Evolutionary conservation across 2,329 filamentous ascomycete species (phyloP).

Genomic region (Aspergillus oerlinghausenensis): DNA sequence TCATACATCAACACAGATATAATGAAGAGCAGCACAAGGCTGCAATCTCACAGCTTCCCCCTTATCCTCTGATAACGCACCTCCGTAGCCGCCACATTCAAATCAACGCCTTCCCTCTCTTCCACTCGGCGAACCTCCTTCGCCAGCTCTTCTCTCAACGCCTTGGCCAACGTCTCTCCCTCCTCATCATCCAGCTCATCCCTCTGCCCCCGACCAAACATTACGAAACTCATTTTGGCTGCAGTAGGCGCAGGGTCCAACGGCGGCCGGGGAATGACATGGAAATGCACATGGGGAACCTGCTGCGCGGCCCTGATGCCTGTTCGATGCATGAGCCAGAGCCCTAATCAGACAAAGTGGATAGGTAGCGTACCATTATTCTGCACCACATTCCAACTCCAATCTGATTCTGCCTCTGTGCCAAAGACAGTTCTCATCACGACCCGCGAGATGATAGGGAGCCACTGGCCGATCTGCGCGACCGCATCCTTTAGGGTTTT

Average conservation of each 20-base stretch:
- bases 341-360: constrained; percentile 2
- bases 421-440: constrained; percentile 65
- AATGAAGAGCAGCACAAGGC: neutral
- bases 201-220: constrained; percentile 46
- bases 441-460: constrained; percentile 57
- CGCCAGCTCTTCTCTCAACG: constrained; percentile 35
- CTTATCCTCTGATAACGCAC: constrained; percentile 3
- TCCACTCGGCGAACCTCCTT: constrained; percentile 33
- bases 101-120: constrained; percentile 34
- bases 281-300: constrained; percentile 90
- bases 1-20: neutral
- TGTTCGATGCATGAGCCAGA: constrained; percentile 21
- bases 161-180: constrained; percentile 32
- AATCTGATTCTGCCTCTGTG: constrained; percentile 17
- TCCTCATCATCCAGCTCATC: constrained; percentile 47
- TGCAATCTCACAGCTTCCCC: constrained; percentile 20
- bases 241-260: constrained; percentile 19
- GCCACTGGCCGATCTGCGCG: constrained; percentile 42
- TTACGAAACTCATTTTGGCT: constrained; percentile 33
- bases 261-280: constrained; percentile 77
- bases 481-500: neutral
- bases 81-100: constrained; percentile 20
- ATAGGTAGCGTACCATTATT: constrained; percentile 63
- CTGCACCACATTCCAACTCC: constrained; percentile 93
- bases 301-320: constrained; percentile 83